Percentiles rank a stretch among this genome's conserved stretches.
Conservation (phyloP, 257 asterid genomes). For the Jaltomata sinuosa region DNA sequence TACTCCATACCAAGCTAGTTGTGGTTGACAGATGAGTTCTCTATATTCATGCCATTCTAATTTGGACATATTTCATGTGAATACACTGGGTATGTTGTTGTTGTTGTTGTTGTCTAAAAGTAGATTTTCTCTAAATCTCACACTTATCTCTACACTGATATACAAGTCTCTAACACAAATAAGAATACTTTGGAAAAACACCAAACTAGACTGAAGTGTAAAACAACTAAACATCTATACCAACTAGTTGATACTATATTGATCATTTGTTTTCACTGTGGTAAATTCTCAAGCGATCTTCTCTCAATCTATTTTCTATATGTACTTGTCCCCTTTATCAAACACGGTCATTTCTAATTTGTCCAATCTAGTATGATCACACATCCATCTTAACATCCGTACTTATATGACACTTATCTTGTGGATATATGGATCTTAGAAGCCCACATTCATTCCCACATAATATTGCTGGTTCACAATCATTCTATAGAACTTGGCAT, state of each 20-base stretch:
- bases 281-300: not conserved
- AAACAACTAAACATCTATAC: not conserved
- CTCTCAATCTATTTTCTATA: not conserved
- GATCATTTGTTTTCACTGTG: not conserved
- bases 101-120: no score
- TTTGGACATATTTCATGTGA: not conserved
- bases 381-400: not conserved
- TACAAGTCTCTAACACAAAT: not conserved
- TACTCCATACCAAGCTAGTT: not conserved
- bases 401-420: not conserved
- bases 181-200: not conserved
- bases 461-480: not conserved
- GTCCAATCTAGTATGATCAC: not conserved
- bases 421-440: not conserved
- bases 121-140: not conserved
- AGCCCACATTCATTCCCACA: not conserved
- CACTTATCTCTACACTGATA: not conserved
- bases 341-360: not conserved
- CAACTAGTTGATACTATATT: not conserved
- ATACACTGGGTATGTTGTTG: no score
- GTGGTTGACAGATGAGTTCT: not conserved
- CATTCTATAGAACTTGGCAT: not conserved
- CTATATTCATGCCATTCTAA: not conserved
- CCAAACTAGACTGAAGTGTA: not conserved
- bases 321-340: not conserved